Conservation (phyloP, 805 yeast genomes). For the Monosporozyma solicola region DNA sequence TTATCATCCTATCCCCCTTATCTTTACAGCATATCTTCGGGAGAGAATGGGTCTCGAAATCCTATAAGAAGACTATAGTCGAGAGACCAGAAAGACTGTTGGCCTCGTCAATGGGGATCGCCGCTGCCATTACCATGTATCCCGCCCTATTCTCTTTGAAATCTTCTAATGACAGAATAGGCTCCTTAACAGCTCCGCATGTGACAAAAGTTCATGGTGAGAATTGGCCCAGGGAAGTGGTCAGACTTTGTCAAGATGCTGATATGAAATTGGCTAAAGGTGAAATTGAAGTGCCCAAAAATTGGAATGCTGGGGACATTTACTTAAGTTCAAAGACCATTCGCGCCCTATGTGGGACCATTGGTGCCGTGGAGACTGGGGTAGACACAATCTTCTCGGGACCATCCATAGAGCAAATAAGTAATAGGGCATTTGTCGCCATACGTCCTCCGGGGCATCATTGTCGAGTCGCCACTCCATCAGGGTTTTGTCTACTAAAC, state of each 20-base stretch:
- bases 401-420: constrained; percentile 28
- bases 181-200: constrained; percentile 47
- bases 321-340: constrained; percentile 59
- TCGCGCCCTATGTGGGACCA: constrained; percentile 64
- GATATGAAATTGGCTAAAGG: constrained; percentile 42
- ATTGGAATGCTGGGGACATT: constrained; percentile 80
- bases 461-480: constrained; percentile 72
- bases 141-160: constrained; percentile 49
- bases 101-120: constrained; percentile 70
- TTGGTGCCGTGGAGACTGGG: constrained; percentile 68
- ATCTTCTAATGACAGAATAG: constrained; percentile 33
- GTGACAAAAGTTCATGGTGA: constrained; percentile 63
- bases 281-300: constrained; percentile 65
- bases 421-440: constrained; percentile 50
- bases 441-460: constrained; percentile 86
- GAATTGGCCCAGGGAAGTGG: constrained; percentile 58
- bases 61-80: constrained; percentile 58
- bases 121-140: constrained; percentile 61
- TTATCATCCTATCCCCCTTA: constrained; percentile 58
- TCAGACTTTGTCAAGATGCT: constrained; percentile 51
- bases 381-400: constrained; percentile 44
- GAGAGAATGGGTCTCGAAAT: constrained; percentile 65
- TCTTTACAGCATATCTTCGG: constrained; percentile 67
- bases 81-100: constrained; percentile 75
- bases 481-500: constrained; percentile 75